A percentile compares a stretch with the other conserved stretches of the same genome.
phyloP scores from a whole-genome alignment of 176 grass and related monocot genomes.

The Oryza punctata region DNA sequence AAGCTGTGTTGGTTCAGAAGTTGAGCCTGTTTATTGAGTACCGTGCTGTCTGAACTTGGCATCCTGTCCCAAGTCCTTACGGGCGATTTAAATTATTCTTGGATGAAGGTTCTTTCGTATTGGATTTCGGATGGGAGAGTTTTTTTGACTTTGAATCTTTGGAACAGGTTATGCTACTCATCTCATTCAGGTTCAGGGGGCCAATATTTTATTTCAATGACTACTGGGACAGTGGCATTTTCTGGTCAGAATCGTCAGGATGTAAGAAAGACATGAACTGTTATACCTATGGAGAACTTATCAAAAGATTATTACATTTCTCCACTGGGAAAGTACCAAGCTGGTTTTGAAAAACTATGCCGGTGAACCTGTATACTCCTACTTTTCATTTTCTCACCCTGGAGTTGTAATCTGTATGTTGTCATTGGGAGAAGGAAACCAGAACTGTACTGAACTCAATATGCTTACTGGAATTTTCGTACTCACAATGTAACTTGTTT shows the following conservation, averaged over 20 bases:
- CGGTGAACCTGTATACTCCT: not conserved
- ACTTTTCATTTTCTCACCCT: not conserved
- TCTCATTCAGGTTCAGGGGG: conserved; percentile 5
- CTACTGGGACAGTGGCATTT: not conserved
- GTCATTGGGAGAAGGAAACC: not conserved
- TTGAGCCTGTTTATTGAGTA: conserved; percentile 75
- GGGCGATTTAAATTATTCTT: not conserved
- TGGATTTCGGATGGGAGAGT: not conserved
- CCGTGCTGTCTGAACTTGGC: conserved; percentile 64
- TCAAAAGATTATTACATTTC: not conserved
- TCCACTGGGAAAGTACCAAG: not conserved
- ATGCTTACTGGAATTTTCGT: not conserved
- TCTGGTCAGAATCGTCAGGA: not conserved
- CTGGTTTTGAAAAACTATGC: not conserved
- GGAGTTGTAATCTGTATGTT: conserved; percentile 5
- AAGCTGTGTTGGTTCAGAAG: conserved; percentile 81
- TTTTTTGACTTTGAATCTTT: not conserved
- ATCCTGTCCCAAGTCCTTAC: not conserved
- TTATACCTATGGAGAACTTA: not conserved
- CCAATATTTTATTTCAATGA: conserved; percentile 14
- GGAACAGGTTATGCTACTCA: not conserved
- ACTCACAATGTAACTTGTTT: conserved; percentile 6
- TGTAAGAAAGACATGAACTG: not conserved
- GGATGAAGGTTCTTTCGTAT: conserved; percentile 8
- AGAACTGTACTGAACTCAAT: conserved; percentile 1